phyloP scores from a whole-genome alignment of 2,329 filamentous ascomycete species.

The Pezicula rhizophila region DNA sequence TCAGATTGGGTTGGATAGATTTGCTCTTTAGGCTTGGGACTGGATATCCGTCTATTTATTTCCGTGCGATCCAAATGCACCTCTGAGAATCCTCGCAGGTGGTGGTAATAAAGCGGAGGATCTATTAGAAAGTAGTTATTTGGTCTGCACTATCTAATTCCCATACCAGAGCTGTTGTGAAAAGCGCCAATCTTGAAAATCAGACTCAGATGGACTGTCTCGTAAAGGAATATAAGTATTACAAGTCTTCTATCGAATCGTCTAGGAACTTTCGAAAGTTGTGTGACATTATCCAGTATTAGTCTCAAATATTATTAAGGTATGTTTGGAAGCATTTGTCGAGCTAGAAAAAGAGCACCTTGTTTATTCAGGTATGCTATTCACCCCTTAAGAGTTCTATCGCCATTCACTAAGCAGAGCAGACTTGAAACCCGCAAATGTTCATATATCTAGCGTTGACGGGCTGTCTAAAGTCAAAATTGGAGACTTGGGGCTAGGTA shows the following conservation, averaged over 20 bases:
- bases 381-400: neutral
- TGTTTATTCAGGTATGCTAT: slow-evolving; percentile 7
- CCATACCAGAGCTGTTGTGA: too few species aligned
- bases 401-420: slow-evolving; percentile 4
- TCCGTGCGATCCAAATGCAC: too few species aligned
- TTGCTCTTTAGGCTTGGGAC: too few species aligned
- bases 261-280: slow-evolving; percentile 6
- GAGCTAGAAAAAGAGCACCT: slow-evolving; percentile 9
- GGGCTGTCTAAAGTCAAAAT: slow-evolving; percentile 4
- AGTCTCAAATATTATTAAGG: slow-evolving; percentile 6
- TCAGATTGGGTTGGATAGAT: too few species aligned
- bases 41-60: too few species aligned
- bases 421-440: slow-evolving; percentile 8
- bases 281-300: slow-evolving; percentile 5
- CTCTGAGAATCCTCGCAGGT: too few species aligned
- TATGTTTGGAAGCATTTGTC: slow-evolving; percentile 6
- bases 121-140: too few species aligned
- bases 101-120: too few species aligned
- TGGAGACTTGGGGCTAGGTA: slow-evolving; percentile 7
- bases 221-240: slow-evolving; percentile 8
- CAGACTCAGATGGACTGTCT: slow-evolving; percentile 3
- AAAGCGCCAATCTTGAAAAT: slow-evolving; percentile 6
- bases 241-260: slow-evolving; percentile 6
- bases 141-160: too few species aligned
- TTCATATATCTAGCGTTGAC: slow-evolving; percentile 7